Percentiles rank a stretch among this genome's conserved stretches.
These are phyloP conservation scores for Verticillium dahliae DNA, from an alignment of 2,329 filamentous ascomycete species.

Conservation along the genomic window DNA sequence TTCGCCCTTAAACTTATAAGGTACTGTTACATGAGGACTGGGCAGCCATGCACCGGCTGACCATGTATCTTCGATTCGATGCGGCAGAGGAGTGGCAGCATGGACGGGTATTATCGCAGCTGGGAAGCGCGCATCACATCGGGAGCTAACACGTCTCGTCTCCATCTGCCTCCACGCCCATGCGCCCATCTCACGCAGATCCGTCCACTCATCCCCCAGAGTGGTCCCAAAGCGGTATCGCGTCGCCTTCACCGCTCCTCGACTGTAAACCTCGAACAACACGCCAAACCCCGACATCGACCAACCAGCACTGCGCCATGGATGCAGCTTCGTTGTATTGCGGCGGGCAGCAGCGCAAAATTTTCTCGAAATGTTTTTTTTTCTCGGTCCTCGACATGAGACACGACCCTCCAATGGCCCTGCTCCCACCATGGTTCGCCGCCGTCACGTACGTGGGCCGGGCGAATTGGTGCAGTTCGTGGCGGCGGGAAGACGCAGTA, in stretches of 20 bases:
- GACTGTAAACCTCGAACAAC: background rate
- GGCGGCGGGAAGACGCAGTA: background rate
- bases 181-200: conserved; percentile 9
- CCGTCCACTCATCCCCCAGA: conserved; percentile 8
- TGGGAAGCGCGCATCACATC: background rate
- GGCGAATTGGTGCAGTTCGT: background rate
- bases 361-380: background rate
- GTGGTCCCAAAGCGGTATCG: conserved; percentile 13
- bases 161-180: conserved; percentile 3
- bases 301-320: conserved; percentile 6
- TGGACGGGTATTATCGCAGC: conserved; percentile 2
- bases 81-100: background rate
- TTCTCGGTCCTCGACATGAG: background rate
- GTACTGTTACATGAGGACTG: conserved; percentile 27
- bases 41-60: conserved; percentile 28
- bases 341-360: background rate
- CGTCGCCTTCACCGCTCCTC: conserved; percentile 15
- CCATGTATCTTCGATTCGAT: conserved; percentile 12
- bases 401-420: background rate
- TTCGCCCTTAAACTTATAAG: conserved; percentile 9
- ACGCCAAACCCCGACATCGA: conserved; percentile 5
- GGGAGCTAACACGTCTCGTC: background rate
- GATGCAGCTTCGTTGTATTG: conserved; percentile 2
- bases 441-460: background rate
- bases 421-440: background rate